Conservation (phyloP, 768 basidiomycete genomes). For the Mrakia gelida region DNA sequence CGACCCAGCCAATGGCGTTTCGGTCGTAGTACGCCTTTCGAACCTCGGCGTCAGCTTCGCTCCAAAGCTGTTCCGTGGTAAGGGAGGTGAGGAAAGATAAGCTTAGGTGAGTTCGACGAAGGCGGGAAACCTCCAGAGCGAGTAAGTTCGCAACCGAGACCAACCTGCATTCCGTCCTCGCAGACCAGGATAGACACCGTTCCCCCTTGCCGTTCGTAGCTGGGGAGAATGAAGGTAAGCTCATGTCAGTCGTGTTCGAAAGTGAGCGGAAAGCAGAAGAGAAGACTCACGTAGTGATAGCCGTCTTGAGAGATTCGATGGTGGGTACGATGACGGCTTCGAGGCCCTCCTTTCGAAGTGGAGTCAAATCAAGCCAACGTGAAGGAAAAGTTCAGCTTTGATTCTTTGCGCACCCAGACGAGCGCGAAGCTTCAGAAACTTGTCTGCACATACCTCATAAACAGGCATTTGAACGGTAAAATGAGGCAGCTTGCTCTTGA, state of each 20-base stretch:
- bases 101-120: not conserved
- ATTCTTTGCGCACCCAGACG: no score
- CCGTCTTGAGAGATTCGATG: constrained; percentile 62
- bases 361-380: not conserved
- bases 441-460: constrained; percentile 32
- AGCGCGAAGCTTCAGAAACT: not conserved
- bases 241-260: no score
- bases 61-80: constrained; percentile 32
- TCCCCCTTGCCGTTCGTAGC: constrained; percentile 78
- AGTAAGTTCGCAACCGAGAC: not conserved
- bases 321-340: constrained; percentile 37
- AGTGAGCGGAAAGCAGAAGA: not conserved
- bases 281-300: constrained; percentile 62
- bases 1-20: constrained; percentile 74
- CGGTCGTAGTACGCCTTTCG: constrained; percentile 68
- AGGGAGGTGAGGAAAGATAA: not conserved
- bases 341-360: constrained; percentile 33
- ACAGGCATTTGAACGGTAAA: constrained; percentile 35
- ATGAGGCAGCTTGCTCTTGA: constrained; percentile 28
- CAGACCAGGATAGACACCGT: constrained; percentile 73
- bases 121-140: no score
- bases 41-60: constrained; percentile 58
- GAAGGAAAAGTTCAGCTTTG: not conserved
- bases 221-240: not conserved
- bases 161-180: constrained; percentile 74